phyloP scores from a whole-genome alignment of 208 protist species.

The Trichomonas tenax region DNA sequence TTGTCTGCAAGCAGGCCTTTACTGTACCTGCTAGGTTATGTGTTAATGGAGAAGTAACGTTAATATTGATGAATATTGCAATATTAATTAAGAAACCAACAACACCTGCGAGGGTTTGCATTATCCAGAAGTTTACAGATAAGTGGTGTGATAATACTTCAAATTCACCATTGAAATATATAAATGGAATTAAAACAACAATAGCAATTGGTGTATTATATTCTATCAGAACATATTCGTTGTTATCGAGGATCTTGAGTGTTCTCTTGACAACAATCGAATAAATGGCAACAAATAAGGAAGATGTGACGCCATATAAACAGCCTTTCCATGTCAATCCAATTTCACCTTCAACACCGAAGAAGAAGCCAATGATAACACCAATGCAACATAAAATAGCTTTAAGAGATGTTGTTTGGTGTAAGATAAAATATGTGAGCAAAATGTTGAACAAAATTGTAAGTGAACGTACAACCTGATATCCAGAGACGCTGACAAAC shows the following conservation, averaged over 20 bases:
- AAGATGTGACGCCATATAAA: conserved; percentile 45
- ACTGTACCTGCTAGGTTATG: conserved; percentile 47
- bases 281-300: conserved; percentile 47
- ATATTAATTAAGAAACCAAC: conserved; percentile 48
- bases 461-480: conserved; percentile 48
- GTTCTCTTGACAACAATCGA: conserved; percentile 47
- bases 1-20: conserved; percentile 45
- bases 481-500: conserved; percentile 53
- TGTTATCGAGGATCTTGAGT: conserved; percentile 34
- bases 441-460: conserved; percentile 52
- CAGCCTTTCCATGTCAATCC: conserved; percentile 32
- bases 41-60: conserved; percentile 47
- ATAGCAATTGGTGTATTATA: conserved; percentile 48
- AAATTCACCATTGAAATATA: conserved; percentile 40
- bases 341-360: conserved; percentile 40
- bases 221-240: conserved; percentile 36
- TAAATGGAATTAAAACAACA: conserved; percentile 41
- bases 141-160: neutral
- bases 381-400: conserved; percentile 36
- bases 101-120: conserved; percentile 43
- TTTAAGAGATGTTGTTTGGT: conserved; percentile 30
- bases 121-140: conserved; percentile 38
- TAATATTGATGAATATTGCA: conserved; percentile 47
- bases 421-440: conserved; percentile 45
- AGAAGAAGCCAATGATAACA: conserved; percentile 48